Percentiles rank a stretch among this genome's conserved stretches.
Evolutionary conservation across 2,329 filamentous ascomycete genomes (phyloP).

Genomic region (Byssoonygena ceratinophila): DNA sequence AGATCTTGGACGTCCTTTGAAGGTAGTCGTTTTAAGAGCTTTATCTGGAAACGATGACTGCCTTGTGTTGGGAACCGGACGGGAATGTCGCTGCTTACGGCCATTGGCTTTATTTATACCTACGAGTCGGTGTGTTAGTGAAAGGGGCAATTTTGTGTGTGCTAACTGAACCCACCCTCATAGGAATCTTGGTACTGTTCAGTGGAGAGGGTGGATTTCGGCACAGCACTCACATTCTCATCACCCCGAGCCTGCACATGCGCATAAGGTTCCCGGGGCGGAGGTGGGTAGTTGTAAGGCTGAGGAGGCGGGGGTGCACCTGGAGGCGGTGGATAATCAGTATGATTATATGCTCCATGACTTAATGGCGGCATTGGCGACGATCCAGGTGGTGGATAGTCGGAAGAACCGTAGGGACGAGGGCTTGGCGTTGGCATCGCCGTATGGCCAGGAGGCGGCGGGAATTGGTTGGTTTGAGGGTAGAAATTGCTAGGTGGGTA

Average conservation of each 20-base stretch:
- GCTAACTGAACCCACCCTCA: conserved; percentile 35
- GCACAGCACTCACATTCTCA: conserved; percentile 43
- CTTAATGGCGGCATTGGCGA: conserved; percentile 9
- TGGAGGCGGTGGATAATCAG: conserved; percentile 36
- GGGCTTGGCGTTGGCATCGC: conserved; percentile 15
- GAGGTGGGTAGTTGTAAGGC: conserved; percentile 27
- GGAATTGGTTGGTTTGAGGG: conserved; percentile 33
- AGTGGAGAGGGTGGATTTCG: conserved; percentile 25
- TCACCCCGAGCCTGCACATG: conserved; percentile 33
- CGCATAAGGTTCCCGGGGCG: conserved; percentile 32
- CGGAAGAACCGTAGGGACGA: not conserved
- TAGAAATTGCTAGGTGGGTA: conserved; percentile 30
- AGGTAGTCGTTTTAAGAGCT: not conserved
- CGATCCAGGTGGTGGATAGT: conserved; percentile 7
- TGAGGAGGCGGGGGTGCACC: conserved; percentile 30
- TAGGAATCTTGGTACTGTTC: conserved; percentile 28
- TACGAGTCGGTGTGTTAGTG: conserved; percentile 14
- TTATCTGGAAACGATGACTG: not conserved
- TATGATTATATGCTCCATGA: conserved; percentile 26
- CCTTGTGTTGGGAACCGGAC: not conserved
- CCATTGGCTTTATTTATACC: conserved; percentile 18
- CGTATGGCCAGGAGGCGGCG: conserved; percentile 33
- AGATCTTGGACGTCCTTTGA: not conserved
- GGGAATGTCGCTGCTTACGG: not conserved
- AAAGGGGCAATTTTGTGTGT: not conserved